phyloP scores from a whole-genome alignment of 257 asterid species.

The Lycium ferocissimum region DNA sequence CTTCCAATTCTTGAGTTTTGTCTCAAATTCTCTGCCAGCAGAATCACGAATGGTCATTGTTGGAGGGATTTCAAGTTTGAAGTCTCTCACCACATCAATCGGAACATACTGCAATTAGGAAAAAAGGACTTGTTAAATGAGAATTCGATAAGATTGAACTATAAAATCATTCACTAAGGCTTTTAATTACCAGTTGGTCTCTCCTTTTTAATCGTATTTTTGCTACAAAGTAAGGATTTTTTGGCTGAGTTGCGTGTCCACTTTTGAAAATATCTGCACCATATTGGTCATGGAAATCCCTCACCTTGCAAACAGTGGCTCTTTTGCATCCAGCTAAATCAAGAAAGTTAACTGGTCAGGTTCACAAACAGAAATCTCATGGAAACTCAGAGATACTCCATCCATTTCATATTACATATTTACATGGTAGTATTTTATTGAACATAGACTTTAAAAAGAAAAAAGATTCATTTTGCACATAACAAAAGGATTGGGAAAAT shows the following conservation, averaged over 20 bases:
- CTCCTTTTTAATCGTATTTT: not conserved
- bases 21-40: not conserved
- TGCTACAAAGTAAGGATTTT: conserved; percentile 31
- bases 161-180: not conserved
- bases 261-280: not conserved
- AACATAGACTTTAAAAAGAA: not conserved
- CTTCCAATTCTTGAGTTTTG: not conserved
- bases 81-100: conserved; percentile 11
- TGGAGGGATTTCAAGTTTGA: not conserved
- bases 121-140: not conserved
- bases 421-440: not conserved
- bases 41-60: conserved; percentile 14
- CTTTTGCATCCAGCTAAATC: not conserved
- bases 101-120: conserved; percentile 28
- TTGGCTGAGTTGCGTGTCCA: not conserved
- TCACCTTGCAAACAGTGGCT: not conserved
- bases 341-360: not conserved
- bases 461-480: not conserved
- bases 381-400: not conserved
- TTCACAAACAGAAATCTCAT: not conserved
- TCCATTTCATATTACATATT: not conserved
- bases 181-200: not conserved
- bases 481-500: no score
- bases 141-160: not conserved
- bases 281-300: not conserved